A percentile compares a stretch with the other conserved stretches of the same genome.
These are phyloP conservation scores for Nakazawaea pomicola DNA, from an alignment of 805 yeast genomes.

Conservation along the genomic window DNA sequence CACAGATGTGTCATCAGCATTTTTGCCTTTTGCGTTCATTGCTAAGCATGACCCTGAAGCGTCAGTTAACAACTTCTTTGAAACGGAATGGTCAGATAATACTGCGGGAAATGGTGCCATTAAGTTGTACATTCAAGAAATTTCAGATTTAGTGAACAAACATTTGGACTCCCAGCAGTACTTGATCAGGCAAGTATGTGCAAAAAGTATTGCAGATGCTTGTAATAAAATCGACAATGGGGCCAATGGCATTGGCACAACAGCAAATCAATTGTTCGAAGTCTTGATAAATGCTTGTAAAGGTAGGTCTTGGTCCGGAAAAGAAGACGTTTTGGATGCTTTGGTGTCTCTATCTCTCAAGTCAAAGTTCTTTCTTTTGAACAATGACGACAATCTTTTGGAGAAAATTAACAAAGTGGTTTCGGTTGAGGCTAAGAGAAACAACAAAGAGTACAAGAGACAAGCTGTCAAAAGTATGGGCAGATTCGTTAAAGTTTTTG, in stretches of 20 bases:
- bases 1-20: slow-evolving; percentile 52
- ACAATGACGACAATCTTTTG: slow-evolving; percentile 24
- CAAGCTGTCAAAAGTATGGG: slow-evolving; percentile 52
- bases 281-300: slow-evolving; percentile 54
- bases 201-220: slow-evolving; percentile 58
- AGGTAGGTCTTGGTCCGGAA: slow-evolving; percentile 88
- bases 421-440: slow-evolving; percentile 57
- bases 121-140: slow-evolving; percentile 65
- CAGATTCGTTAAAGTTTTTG: slow-evolving; percentile 36
- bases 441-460: slow-evolving; percentile 59
- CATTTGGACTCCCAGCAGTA: slow-evolving; percentile 57
- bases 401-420: slow-evolving; percentile 39
- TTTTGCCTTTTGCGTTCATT: slow-evolving; percentile 74
- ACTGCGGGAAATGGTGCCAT: slow-evolving; percentile 76
- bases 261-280: slow-evolving; percentile 34
- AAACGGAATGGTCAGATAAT: slow-evolving; percentile 70
- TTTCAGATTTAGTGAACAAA: slow-evolving; percentile 43
- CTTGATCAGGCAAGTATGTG: slow-evolving; percentile 63
- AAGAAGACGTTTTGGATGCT: slow-evolving; percentile 70
- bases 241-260: slow-evolving; percentile 22
- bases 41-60: slow-evolving; percentile 63
- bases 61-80: slow-evolving; percentile 44
- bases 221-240: slow-evolving; percentile 38
- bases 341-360: slow-evolving; percentile 53
- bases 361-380: slow-evolving; percentile 31